phyloP scores from a whole-genome alignment of 2,329 filamentous ascomycete species.

The Ophiobolus disseminans region DNA sequence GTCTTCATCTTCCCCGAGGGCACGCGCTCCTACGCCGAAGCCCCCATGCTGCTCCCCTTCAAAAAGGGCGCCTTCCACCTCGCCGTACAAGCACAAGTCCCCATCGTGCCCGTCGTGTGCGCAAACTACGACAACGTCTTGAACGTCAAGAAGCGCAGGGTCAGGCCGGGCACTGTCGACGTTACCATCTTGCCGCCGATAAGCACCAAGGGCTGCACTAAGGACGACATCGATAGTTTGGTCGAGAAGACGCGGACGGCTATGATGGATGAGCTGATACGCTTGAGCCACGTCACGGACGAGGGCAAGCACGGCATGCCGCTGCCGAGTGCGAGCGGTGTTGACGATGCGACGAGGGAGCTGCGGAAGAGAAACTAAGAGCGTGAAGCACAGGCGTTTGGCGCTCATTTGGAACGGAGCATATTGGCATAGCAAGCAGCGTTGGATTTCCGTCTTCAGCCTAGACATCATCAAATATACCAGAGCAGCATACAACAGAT shows the following conservation, averaged over 20 bases:
- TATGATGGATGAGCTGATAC: conserved; percentile 47
- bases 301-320: conserved; percentile 31
- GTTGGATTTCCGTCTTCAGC: too few species aligned
- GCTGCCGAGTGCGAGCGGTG: conserved; percentile 29
- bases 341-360: conserved; percentile 27
- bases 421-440: too few species aligned
- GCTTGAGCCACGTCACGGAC: conserved; percentile 39
- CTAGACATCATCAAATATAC: too few species aligned
- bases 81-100: conserved; percentile 90
- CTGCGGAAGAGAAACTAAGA: conserved; percentile 34
- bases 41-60: conserved; percentile 87
- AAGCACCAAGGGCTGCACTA: conserved; percentile 41
- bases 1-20: conserved; percentile 93
- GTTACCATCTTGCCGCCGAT: conserved; percentile 50
- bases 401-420: background rate
- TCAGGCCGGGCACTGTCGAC: conserved; percentile 62
- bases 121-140: conserved; percentile 59
- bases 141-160: conserved; percentile 53
- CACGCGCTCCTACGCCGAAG: conserved; percentile 85
- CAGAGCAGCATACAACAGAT: too few species aligned
- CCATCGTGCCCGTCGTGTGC: conserved; percentile 80
- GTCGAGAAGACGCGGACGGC: conserved; percentile 40
- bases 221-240: conserved; percentile 45
- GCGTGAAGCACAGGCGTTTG: conserved; percentile 4
- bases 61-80: conserved; percentile 99